Evolutionary conservation across 2,329 filamentous ascomycete genomes (phyloP), one percentile per base, ranked within the genome.

Genomic region (Trichoderma lentiforme): DNA sequence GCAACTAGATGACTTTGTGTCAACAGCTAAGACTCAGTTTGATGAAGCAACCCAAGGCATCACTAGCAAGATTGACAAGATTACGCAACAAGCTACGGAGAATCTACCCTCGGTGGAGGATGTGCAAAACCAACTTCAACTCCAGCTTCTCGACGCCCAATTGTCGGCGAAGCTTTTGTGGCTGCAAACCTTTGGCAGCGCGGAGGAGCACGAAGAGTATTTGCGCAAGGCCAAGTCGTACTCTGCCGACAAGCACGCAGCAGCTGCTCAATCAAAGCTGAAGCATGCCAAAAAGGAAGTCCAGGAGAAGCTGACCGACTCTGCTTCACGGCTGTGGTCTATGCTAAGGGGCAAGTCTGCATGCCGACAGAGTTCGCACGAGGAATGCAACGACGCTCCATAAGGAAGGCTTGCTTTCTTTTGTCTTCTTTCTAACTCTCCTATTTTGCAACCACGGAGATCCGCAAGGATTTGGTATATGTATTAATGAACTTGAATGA

Each of bases 91-190:
- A 47, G 72, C 75, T 58, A 74, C 66, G 58, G 73, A 77, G 39
- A 74, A 74, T 6, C 34, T 79, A 8, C 68, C 74, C 15, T 71
- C 73, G 8, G 66, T 77, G 8, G 74, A 76, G 36, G 77, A 80
- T 4, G 73, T 82, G 2, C 79, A 83, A 64, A 79, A 84, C 8
- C 83, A 84, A 58, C 74, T 86, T 2, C 79, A 84, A 30, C 77
- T 88, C 6, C 79, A 81, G 1, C 74, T 90, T 11, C 79, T 89
- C 32, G 83, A 83, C 51, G 86, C 88, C 15, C 88, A 89, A 76
- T 81, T 91, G 30, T 81, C 81, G 57, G 88, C 88, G 15, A 88
- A 85, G 77, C 81, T 89, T 36, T 83, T 85, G 80, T 90, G 87
- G 87, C 80, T 90, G 64, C 86, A 84, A 77, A 64, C 88, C 36